phyloP scores from a whole-genome alignment of 2,329 filamentous ascomycete genomes.

The Pseudogymnoascus sp. region DNA sequence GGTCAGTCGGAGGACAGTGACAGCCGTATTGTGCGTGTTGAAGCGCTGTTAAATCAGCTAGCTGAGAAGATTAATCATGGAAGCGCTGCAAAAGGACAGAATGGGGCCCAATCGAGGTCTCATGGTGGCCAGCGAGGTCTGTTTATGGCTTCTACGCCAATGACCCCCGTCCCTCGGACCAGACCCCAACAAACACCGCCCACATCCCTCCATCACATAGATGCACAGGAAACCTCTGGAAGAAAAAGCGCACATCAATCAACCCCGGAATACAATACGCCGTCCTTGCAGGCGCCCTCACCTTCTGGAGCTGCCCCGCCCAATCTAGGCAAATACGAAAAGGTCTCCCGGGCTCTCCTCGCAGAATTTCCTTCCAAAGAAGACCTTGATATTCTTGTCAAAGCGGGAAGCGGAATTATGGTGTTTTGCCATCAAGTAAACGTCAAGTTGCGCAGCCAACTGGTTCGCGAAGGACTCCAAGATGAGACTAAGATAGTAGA shows the following conservation, averaged over 20 bases:
- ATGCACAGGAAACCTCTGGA: slow-evolving; percentile 24
- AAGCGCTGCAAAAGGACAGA: slow-evolving; percentile 25
- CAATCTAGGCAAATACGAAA: slow-evolving; percentile 13
- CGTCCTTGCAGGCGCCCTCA: neutral
- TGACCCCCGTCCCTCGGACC: slow-evolving; percentile 43
- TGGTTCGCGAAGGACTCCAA: neutral
- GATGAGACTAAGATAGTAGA: slow-evolving; percentile 17
- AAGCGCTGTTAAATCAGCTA: slow-evolving; percentile 39
- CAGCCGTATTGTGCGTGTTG: slow-evolving; percentile 38
- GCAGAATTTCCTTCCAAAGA: slow-evolving; percentile 17
- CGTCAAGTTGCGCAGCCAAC: neutral
- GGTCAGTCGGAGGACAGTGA: neutral
- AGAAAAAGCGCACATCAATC: neutral
- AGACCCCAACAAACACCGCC: slow-evolving; percentile 38
- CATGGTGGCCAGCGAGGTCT: slow-evolving; percentile 24
- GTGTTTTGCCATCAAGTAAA: neutral
- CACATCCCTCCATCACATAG: slow-evolving; percentile 39
- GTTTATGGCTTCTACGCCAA: slow-evolving; percentile 19
- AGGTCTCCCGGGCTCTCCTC: slow-evolving; percentile 14
- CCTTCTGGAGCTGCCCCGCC: slow-evolving; percentile 7
- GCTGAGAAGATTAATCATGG: slow-evolving; percentile 31
- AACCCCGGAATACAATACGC: neutral
- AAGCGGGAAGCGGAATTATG: neutral
- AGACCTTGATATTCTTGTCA: slow-evolving; percentile 15
- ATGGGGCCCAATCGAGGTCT: slow-evolving; percentile 32